phyloP scores from a whole-genome alignment of 441 rosid species.

The Populus hybrid region DNA sequence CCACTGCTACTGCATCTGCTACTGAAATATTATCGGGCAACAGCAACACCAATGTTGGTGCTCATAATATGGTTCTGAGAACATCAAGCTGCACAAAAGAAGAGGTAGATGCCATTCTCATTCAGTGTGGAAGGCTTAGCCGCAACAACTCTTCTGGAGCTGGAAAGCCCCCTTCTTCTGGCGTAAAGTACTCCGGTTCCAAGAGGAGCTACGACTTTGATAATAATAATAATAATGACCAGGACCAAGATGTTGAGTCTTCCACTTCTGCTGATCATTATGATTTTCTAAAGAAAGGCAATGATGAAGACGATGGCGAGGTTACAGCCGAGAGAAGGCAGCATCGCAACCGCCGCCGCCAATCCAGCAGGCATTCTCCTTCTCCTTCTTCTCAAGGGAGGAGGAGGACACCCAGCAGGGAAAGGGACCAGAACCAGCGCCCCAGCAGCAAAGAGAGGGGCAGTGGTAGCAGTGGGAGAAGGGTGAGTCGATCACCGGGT shows the following conservation, averaged over 20 bases:
- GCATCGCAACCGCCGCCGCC: slow-evolving; percentile 44
- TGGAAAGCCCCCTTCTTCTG: slow-evolving; percentile 33
- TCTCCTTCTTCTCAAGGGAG: slow-evolving; percentile 54
- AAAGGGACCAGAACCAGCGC: slow-evolving; percentile 60
- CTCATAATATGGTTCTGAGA: slow-evolving; percentile 26
- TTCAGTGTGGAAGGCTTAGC: slow-evolving; percentile 88
- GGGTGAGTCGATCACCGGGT: slow-evolving; percentile 80
- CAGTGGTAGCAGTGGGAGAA: slow-evolving; percentile 36
- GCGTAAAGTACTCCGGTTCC: slow-evolving; percentile 65
- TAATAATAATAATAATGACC: slow-evolving; percentile 31
- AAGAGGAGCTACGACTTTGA: slow-evolving; percentile 89
- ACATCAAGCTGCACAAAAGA: slow-evolving; percentile 64
- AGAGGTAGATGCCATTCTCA: slow-evolving; percentile 87
- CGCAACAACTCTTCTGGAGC: slow-evolving; percentile 50
- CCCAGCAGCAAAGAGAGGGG: slow-evolving; percentile 67
- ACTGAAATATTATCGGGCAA: slow-evolving; percentile 24
- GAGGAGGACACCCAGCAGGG: slow-evolving; percentile 88
- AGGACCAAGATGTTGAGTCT: slow-evolving; percentile 18
- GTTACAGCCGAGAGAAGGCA: slow-evolving; percentile 29
- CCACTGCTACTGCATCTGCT: slow-evolving; percentile 13
- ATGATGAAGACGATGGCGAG: slow-evolving; percentile 44
- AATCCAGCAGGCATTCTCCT: slow-evolving; percentile 33
- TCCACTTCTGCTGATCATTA: slow-evolving; percentile 18
- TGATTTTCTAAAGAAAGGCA: slow-evolving; percentile 20
- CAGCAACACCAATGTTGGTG: not conserved